phyloP scores from a whole-genome alignment of 1,284 basidiomycete genomes.

The Pyrrhoderma noxium region DNA sequence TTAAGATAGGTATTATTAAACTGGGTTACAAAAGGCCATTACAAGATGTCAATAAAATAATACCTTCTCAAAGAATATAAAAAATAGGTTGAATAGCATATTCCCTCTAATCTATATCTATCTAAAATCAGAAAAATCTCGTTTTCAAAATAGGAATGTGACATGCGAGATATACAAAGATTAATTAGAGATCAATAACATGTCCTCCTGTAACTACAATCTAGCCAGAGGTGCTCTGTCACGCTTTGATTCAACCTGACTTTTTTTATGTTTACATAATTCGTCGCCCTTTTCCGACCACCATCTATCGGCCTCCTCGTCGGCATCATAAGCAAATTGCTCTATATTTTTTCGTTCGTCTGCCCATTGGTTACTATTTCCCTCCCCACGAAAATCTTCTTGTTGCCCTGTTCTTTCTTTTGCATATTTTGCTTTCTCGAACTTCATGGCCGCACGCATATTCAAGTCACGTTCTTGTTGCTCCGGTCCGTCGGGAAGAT shows the following conservation, averaged over 20 bases:
- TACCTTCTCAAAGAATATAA: too few species aligned
- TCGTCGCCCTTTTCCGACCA: slow-evolving; percentile 20
- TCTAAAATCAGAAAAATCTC: too few species aligned
- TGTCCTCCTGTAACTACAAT: not conserved
- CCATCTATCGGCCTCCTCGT: slow-evolving; percentile 22
- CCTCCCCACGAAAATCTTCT: slow-evolving; percentile 14
- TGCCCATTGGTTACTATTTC: slow-evolving; percentile 25
- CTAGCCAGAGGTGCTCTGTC: slow-evolving; percentile 4
- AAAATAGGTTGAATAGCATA: too few species aligned
- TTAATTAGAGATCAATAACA: too few species aligned
- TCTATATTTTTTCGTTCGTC: slow-evolving; percentile 21
- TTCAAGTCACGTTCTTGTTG: slow-evolving; percentile 35
- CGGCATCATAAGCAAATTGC: slow-evolving; percentile 24
- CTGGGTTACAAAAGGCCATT: too few species aligned
- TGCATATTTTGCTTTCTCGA: slow-evolving; percentile 8
- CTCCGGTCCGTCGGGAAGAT: slow-evolving; percentile 31
- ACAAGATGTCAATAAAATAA: too few species aligned
- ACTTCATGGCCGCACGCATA: slow-evolving; percentile 28
- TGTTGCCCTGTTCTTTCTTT: not conserved
- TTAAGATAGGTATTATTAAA: too few species aligned
- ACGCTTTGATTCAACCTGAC: not conserved
- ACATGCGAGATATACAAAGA: too few species aligned
- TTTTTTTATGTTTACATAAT: slow-evolving; percentile 10
- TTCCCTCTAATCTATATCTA: too few species aligned
- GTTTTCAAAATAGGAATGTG: too few species aligned